Percentiles rank a stretch among this genome's conserved stretches.
phyloP scores from a whole-genome alignment of 2,329 filamentous ascomycete genomes.

The Tolypocladium tropicale region DNA sequence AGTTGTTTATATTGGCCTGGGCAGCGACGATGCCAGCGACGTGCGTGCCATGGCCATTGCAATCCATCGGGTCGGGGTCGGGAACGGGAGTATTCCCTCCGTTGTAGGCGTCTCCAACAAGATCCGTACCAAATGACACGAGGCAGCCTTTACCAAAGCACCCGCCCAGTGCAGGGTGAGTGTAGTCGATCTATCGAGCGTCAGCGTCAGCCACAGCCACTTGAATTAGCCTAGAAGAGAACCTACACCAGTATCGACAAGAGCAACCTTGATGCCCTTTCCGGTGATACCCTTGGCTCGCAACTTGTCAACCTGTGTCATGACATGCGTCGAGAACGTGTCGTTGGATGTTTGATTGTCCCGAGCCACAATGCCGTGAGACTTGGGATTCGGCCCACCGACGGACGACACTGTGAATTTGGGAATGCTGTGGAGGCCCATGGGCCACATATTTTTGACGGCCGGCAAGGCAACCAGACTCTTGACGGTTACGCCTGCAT shows the following conservation, averaged over 20 bases:
- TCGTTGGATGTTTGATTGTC: slow-evolving; percentile 17
- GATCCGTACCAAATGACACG: slow-evolving; percentile 31
- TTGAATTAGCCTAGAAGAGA: no score
- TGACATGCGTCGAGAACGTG: slow-evolving; percentile 36
- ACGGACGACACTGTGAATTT: slow-evolving; percentile 34
- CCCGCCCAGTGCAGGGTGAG: slow-evolving; percentile 47
- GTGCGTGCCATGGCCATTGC: slow-evolving; percentile 32
- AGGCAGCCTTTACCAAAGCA: slow-evolving; percentile 35
- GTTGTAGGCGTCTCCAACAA: slow-evolving; percentile 26
- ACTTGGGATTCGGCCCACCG: slow-evolving; percentile 12
- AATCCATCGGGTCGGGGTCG: slow-evolving; percentile 27
- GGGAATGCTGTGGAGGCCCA: slow-evolving; percentile 32
- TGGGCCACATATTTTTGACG: slow-evolving; percentile 39
- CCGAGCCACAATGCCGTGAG: slow-evolving; percentile 5
- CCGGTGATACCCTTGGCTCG: slow-evolving; percentile 37
- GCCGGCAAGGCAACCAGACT: slow-evolving; percentile 29
- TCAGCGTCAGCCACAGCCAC: slow-evolving; percentile 10
- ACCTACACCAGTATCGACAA: slow-evolving; percentile 41
- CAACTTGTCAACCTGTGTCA: slow-evolving; percentile 46
- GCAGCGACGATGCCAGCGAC: slow-evolving; percentile 35
- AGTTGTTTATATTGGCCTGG: slow-evolving; percentile 20
- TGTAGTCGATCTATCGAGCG: slow-evolving; percentile 44
- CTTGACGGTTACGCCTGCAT: slow-evolving; percentile 30
- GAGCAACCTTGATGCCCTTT: slow-evolving; percentile 40
- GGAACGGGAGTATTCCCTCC: slow-evolving; percentile 19